Evolutionary conservation across 192 early-diverging fungal genomes (phyloP).

Genomic region (Backusella circina): DNA sequence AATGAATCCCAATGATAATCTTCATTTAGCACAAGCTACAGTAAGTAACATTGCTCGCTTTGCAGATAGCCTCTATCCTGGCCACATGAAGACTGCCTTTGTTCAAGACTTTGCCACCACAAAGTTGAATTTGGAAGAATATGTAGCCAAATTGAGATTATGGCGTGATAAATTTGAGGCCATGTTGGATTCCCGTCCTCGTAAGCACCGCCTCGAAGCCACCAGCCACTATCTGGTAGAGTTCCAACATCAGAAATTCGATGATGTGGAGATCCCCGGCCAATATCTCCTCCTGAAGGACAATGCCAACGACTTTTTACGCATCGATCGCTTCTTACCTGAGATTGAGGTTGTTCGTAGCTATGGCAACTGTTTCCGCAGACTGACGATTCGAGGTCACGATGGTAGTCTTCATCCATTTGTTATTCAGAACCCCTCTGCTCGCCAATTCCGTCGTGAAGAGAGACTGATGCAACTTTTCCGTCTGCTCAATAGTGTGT

Average conservation of each 20-base stretch:
- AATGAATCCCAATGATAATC: slow-evolving; percentile 57
- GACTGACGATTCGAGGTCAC: slow-evolving; percentile 85
- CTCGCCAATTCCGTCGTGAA: slow-evolving; percentile 86
- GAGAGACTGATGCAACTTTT: slow-evolving; percentile 95
- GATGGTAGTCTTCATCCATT: slow-evolving; percentile 90
- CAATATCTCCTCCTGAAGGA: slow-evolving; percentile 83
- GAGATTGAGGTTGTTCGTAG: slow-evolving; percentile 83
- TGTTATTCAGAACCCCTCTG: slow-evolving; percentile 91
- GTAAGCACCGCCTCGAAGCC: slow-evolving; percentile 78
- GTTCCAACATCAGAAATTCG: slow-evolving; percentile 98
- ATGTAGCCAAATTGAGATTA: slow-evolving; percentile 81
- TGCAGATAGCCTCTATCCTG: slow-evolving; percentile 81
- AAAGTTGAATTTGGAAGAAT: slow-evolving; percentile 80
- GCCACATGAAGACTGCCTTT: slow-evolving; percentile 78
- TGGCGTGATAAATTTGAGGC: slow-evolving; percentile 95
- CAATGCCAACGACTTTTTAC: slow-evolving; percentile 86
- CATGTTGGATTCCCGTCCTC: slow-evolving; percentile 79
- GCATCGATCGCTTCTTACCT: slow-evolving; percentile 93
- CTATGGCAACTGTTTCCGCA: slow-evolving; percentile 68
- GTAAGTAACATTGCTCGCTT: slow-evolving; percentile 83
- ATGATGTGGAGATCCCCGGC: slow-evolving; percentile 98
- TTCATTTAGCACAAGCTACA: slow-evolving; percentile 61
- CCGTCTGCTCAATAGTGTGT: slow-evolving; percentile 82
- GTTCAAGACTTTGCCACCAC: slow-evolving; percentile 89
- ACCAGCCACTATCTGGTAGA: slow-evolving; percentile 93